phyloP scores from a whole-genome alignment of 2,329 filamentous ascomycete genomes.

The Ophiocordyceps sinensis region DNA sequence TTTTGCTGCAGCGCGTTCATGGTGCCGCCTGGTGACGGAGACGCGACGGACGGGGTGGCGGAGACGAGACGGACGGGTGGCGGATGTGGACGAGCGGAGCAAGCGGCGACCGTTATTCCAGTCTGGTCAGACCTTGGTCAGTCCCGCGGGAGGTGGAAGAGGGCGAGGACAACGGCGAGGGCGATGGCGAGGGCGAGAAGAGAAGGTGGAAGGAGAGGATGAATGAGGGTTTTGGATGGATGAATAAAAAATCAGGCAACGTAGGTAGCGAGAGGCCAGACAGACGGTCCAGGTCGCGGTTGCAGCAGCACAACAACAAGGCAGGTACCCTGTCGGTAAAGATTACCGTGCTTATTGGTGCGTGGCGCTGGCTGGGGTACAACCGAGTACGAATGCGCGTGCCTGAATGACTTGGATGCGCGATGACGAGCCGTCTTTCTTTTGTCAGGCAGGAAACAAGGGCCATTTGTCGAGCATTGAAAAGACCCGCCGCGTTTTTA shows the following conservation, averaged over 20 bases:
- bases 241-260: not conserved
- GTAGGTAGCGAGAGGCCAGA: not conserved
- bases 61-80: too few species aligned
- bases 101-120: too few species aligned
- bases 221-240: not conserved
- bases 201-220: not conserved
- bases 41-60: too few species aligned
- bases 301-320: too few species aligned
- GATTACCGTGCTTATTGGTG: not conserved
- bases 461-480: too few species aligned
- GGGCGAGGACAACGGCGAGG: not conserved
- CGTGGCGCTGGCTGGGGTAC: not conserved
- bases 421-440: not conserved
- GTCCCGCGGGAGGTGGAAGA: not conserved
- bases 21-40: constrained; percentile 1
- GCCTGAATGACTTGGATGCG: not conserved
- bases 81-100: too few species aligned
- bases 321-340: not conserved
- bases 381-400: not conserved
- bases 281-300: too few species aligned
- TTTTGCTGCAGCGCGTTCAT: constrained; percentile 54
- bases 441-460: too few species aligned
- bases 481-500: too few species aligned
- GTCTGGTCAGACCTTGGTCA: too few species aligned
- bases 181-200: not conserved